Evolutionary conservation across 2,329 filamentous ascomycete genomes (phyloP).

Genomic region (Mycosphaerella sp.): DNA sequence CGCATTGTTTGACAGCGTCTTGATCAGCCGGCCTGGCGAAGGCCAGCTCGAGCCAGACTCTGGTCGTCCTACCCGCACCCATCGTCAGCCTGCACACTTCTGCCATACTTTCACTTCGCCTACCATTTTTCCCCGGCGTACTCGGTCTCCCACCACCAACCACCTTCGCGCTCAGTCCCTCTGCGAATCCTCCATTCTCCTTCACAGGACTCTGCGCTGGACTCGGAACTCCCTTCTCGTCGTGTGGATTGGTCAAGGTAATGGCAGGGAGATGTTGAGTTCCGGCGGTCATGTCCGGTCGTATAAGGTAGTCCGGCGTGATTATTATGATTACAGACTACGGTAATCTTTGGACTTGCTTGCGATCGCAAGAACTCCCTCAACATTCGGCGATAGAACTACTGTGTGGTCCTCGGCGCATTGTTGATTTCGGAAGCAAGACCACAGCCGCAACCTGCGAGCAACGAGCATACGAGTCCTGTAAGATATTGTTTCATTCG

Average conservation of each 20-base stretch:
- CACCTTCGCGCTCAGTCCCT: constrained; percentile 10
- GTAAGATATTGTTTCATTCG: not conserved
- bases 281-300: constrained; percentile 4
- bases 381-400: not conserved
- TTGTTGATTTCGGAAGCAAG: not conserved
- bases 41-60: constrained; percentile 20
- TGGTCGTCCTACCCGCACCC: constrained; percentile 13
- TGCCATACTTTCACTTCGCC: not conserved
- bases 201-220: constrained; percentile 24
- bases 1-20: constrained; percentile 22
- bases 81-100: constrained; percentile 13
- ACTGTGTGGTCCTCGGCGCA: constrained; percentile 6
- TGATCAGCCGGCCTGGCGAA: constrained; percentile 24
- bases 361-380: not conserved
- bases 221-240: constrained; percentile 30
- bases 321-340: not conserved
- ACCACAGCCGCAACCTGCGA: not conserved
- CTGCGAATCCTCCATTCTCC: constrained; percentile 8
- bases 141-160: constrained; percentile 7
- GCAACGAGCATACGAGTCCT: constrained; percentile 2
- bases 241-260: constrained; percentile 41
- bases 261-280: constrained; percentile 29
- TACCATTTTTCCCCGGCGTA: constrained; percentile 13
- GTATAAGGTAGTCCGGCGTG: not conserved
- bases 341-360: not conserved